Evolutionary conservation across 164 flowering plant genomes (phyloP).

Genomic region (Vitis riparia): DNA sequence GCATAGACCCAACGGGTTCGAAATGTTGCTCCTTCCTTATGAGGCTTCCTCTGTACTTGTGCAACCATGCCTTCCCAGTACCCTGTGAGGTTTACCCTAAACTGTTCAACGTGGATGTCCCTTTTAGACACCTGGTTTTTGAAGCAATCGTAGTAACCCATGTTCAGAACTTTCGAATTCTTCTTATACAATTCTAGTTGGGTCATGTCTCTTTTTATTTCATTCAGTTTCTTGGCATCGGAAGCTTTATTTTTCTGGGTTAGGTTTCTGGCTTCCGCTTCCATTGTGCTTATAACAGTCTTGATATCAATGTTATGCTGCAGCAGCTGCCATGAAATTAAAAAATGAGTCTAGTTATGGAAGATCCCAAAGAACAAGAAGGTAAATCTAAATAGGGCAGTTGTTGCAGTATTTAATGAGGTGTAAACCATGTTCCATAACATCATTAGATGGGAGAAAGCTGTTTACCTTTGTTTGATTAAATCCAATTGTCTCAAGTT

Average conservation of each 20-base stretch:
- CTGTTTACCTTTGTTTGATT: constrained; percentile 13
- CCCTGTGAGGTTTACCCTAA: constrained; percentile 18
- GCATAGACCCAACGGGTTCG: constrained; percentile 28
- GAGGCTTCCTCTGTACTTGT: constrained; percentile 39
- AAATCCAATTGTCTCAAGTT: constrained; percentile 31
- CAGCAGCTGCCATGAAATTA: constrained; percentile 2
- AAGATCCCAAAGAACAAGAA: too few species aligned
- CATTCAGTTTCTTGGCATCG: constrained; percentile 29
- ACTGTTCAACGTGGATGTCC: constrained; percentile 14
- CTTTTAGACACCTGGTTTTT: neutral
- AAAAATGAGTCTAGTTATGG: neutral
- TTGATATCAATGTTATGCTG: constrained; percentile 3
- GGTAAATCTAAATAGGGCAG: too few species aligned
- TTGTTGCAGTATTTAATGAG: too few species aligned
- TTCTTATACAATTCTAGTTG: constrained; percentile 52
- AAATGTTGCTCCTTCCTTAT: constrained; percentile 21
- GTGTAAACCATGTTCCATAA: too few species aligned
- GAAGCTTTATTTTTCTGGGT: neutral
- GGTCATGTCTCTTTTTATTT: constrained; percentile 32
- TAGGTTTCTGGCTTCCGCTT: constrained; percentile 4
- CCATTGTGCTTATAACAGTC: constrained; percentile 1
- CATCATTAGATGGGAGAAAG: too few species aligned
- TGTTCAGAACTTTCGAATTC: constrained; percentile 1
- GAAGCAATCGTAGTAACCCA: constrained; percentile 52
- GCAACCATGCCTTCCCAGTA: constrained; percentile 42